Evolutionary conservation across 1,139 yeast genomes (phyloP).

Genomic region (Yamadazyma oceani): DNA sequence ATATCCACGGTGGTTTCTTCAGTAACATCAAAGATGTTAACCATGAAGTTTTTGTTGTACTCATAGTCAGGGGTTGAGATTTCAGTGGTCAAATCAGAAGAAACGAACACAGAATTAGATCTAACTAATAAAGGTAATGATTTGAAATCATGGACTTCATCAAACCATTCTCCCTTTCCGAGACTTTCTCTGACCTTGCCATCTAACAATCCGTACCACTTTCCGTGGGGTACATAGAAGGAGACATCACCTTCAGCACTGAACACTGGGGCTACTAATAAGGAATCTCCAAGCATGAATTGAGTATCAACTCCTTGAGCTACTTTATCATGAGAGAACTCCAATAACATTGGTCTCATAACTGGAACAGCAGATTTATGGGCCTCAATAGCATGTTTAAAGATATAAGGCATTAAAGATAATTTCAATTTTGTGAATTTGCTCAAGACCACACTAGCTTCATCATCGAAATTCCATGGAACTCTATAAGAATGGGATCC

Average conservation of each 20-base stretch:
- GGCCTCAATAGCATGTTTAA: slow-evolving; percentile 24
- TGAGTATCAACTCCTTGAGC: slow-evolving; percentile 28
- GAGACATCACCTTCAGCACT: slow-evolving; percentile 27
- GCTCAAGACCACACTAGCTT: slow-evolving; percentile 26
- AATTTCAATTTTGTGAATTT: slow-evolving; percentile 32
- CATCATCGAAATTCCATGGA: slow-evolving; percentile 40
- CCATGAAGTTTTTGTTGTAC: slow-evolving; percentile 18
- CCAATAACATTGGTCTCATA: slow-evolving; percentile 30
- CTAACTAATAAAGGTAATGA: slow-evolving; percentile 30
- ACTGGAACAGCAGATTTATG: slow-evolving; percentile 26
- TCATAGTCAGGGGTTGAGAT: slow-evolving; percentile 19
- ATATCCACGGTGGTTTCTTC: slow-evolving; percentile 13
- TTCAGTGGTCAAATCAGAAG: slow-evolving; percentile 13
- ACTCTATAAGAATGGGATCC: slow-evolving; percentile 35
- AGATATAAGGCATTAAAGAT: slow-evolving; percentile 31
- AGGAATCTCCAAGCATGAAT: slow-evolving; percentile 28
- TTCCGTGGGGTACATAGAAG: slow-evolving; percentile 29
- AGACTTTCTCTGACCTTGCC: slow-evolving; percentile 22
- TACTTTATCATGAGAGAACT: slow-evolving; percentile 24
- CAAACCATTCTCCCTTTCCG: slow-evolving; percentile 24
- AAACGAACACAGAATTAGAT: slow-evolving; percentile 23
- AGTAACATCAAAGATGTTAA: slow-evolving; percentile 18
- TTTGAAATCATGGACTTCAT: slow-evolving; percentile 27
- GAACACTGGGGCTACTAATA: slow-evolving; percentile 35
- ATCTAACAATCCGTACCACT: slow-evolving; percentile 33